phyloP scores from a whole-genome alignment of 371 early-diverging fungal genomes.

The Mortierella sp. region DNA sequence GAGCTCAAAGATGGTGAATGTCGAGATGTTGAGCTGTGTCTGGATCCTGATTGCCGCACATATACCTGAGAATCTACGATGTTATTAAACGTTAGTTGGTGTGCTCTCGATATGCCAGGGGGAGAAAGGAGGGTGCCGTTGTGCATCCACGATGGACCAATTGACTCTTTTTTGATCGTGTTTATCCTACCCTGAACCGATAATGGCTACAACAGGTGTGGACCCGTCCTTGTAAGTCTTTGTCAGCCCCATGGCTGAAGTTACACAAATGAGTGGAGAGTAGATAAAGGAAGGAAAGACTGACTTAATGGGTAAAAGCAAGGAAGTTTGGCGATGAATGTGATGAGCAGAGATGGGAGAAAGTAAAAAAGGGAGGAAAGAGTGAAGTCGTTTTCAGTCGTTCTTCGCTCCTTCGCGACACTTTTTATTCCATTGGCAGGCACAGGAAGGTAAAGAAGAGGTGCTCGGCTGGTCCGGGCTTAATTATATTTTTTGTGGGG shows the following conservation, averaged over 20 bases:
- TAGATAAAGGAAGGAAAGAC: background rate
- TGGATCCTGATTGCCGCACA: slow-evolving; percentile 66
- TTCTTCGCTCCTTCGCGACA: background rate
- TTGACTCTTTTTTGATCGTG: background rate
- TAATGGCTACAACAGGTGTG: slow-evolving; percentile 41
- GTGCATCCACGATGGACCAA: background rate
- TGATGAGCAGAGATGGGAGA: background rate
- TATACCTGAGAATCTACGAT: slow-evolving; percentile 65
- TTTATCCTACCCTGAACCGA: slow-evolving; percentile 35
- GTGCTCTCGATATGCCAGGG: background rate
- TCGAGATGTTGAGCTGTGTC: slow-evolving; percentile 59
- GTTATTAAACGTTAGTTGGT: background rate
- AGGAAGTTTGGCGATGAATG: background rate
- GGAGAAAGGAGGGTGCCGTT: background rate
- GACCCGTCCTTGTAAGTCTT: slow-evolving; percentile 27
- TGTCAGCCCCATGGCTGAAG: slow-evolving; percentile 15
- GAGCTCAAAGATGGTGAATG: slow-evolving; percentile 65
- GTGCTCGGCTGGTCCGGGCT: background rate
- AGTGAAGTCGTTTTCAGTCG: background rate
- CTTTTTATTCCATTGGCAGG: background rate
- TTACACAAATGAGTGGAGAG: background rate
- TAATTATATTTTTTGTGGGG: background rate
- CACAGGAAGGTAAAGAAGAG: background rate
- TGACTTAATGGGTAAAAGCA: background rate
- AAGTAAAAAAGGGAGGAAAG: background rate